Conservation (phyloP, 2,329 filamentous ascomycete species). For the Kalaharituber pfeilii region DNA sequence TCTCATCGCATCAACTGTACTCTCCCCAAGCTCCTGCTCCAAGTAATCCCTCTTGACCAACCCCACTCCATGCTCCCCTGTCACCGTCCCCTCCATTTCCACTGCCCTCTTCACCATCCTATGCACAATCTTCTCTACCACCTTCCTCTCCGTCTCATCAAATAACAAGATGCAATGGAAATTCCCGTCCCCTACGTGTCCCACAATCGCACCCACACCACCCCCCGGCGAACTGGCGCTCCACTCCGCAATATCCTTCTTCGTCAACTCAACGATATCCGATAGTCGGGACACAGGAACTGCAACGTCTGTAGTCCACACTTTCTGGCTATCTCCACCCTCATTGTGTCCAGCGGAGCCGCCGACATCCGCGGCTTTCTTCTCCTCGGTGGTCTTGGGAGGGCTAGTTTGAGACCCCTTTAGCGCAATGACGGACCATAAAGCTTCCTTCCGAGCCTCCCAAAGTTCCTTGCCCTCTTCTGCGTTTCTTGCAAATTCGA, state of each 20-base stretch:
- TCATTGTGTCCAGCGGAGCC: neutral
- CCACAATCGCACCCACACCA: slow-evolving; percentile 46
- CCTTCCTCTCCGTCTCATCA: slow-evolving; percentile 47
- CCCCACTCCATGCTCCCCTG: slow-evolving; percentile 70
- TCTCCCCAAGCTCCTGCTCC: slow-evolving; percentile 55
- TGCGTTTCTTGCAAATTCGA: slow-evolving; percentile 56
- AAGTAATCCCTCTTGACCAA: slow-evolving; percentile 74
- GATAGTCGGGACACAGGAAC: slow-evolving; percentile 56
- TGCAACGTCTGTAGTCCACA: slow-evolving; percentile 69
- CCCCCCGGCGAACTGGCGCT: slow-evolving; percentile 29
- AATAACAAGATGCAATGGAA: slow-evolving; percentile 54
- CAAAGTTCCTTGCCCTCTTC: slow-evolving; percentile 62
- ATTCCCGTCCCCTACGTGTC: slow-evolving; percentile 60
- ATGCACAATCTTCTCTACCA: slow-evolving; percentile 56
- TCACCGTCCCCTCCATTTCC: slow-evolving; percentile 70
- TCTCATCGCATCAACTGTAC: slow-evolving; percentile 66
- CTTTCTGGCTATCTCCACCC: slow-evolving; percentile 26
- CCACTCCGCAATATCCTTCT: slow-evolving; percentile 38
- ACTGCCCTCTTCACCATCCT: slow-evolving; percentile 74
- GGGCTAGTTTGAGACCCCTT: slow-evolving; percentile 22
- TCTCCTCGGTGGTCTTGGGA: neutral
- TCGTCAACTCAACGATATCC: slow-evolving; percentile 58
- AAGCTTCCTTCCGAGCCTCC: slow-evolving; percentile 66
- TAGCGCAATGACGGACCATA: slow-evolving; percentile 62
- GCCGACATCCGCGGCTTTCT: neutral